Evolutionary conservation across 1,139 yeast genomes (phyloP), one percentile per base, ranked within the genome.

Genomic region (Tardiomyces digboiensis): DNA sequence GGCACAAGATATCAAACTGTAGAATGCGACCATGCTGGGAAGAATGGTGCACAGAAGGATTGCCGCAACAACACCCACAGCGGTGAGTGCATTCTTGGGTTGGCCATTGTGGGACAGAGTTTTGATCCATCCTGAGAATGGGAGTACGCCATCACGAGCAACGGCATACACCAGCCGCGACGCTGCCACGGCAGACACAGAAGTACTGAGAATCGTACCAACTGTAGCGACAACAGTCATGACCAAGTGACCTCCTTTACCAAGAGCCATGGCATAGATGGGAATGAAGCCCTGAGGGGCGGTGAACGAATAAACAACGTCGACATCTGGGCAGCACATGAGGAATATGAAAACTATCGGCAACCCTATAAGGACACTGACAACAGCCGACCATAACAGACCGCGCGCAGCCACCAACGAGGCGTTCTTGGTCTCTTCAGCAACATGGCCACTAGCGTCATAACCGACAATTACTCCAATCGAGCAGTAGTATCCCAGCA

Each of bases 381-480:
- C 73, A 13, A 71, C 51, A 45, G 80, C 78, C 7, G 79, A 69
- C 37, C 70, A 67, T 44, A 72, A 62, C 40, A 76, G 75, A 29
- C 84, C 85, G 36, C 71, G 61, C 14, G 86, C 82, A 29, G 80
- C 78, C 22, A 80, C 72, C 43, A 62, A 65, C 22, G 75, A 66
- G 12, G 85, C 82, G 54, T 75, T 70, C 39, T 66, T 67, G 26
- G 81, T 80, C 57, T 80, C 86, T 59, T 80, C 86, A 21, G 80
- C 71, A 71, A 78, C 75, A 60, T 80, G 86, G 40, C 79, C 78
- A 53, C 80, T 75, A 7, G 82, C 76, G 58, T 80, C 86, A 55
- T 78, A 79, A 0, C 82, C 79, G 39, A 56, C 50, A 21, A 54
- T 48, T 14, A 54, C 49, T 10, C 59, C 59, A 3, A 51, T 55